phyloP scores from a whole-genome alignment of 495 filamentous ascomycete species.

The Aspergillus ellipticus region DNA sequence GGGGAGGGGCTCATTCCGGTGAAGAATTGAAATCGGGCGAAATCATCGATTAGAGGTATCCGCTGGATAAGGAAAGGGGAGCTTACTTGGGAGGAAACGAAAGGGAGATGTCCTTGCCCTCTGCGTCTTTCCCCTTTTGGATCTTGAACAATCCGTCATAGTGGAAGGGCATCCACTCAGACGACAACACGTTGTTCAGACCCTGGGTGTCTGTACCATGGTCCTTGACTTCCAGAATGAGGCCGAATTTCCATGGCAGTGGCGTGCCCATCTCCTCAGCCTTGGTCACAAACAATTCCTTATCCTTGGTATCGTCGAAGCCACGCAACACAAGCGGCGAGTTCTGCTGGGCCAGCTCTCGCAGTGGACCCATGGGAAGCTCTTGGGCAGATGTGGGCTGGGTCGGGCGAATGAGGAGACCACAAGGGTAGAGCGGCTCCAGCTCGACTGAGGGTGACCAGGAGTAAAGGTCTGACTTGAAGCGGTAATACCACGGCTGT shows the following conservation, averaged over 20 bases:
- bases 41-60: background rate
- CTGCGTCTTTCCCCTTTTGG: conserved; percentile 30
- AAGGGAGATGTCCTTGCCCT: conserved; percentile 24
- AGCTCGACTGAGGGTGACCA: conserved; percentile 32
- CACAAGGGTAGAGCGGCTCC: conserved; percentile 40
- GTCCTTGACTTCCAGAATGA: conserved; percentile 48
- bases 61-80: background rate
- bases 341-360: conserved; percentile 42
- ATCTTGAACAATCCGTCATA: conserved; percentile 54
- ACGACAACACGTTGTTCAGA: conserved; percentile 46
- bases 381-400: conserved; percentile 25
- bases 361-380: conserved; percentile 45
- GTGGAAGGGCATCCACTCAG: conserved; percentile 54
- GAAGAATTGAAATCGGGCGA: conserved; percentile 46
- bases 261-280: conserved; percentile 42
- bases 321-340: conserved; percentile 53
- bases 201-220: conserved; percentile 25
- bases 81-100: conserved; percentile 21
- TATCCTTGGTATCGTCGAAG: conserved; percentile 42
- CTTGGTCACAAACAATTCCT: conserved; percentile 43
- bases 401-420: conserved; percentile 34
- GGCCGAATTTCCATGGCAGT: conserved; percentile 47
- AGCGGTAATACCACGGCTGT: conserved; percentile 36
- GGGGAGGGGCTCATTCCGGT: conserved; percentile 46
- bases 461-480: conserved; percentile 33